Evolutionary conservation across 2,329 filamentous ascomycete genomes (phyloP).

Genomic region (Exophiala viscosa): DNA sequence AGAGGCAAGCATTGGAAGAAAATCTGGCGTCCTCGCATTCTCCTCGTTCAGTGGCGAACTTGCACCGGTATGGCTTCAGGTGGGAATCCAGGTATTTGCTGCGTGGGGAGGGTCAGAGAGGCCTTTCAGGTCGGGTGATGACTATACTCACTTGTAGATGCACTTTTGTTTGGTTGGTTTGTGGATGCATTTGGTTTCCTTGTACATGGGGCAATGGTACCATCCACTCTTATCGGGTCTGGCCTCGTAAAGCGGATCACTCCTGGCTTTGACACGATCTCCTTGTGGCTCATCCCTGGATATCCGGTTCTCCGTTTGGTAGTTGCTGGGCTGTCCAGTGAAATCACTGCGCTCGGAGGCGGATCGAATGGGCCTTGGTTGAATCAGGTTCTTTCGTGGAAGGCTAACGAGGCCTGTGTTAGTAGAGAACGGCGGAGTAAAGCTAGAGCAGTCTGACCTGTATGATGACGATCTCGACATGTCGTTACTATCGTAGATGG

Average conservation of each 20-base stretch:
- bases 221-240: slow-evolving; percentile 60
- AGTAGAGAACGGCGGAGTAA: neutral
- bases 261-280: slow-evolving; percentile 26
- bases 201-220: slow-evolving; percentile 87
- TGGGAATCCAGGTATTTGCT: slow-evolving; percentile 98
- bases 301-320: slow-evolving; percentile 4
- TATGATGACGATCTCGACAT: slow-evolving; percentile 5
- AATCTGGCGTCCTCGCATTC: slow-evolving; percentile 83
- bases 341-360: slow-evolving; percentile 23
- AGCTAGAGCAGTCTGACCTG: slow-evolving; percentile 14
- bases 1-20: slow-evolving; percentile 89
- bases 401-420: slow-evolving; percentile 6
- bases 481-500: slow-evolving; percentile 5
- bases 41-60: slow-evolving; percentile 52
- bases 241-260: slow-evolving; percentile 24
- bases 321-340: slow-evolving; percentile 8
- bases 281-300: slow-evolving; percentile 19
- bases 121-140: slow-evolving; percentile 6
- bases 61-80: slow-evolving; percentile 93
- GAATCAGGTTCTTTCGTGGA: slow-evolving; percentile 4
- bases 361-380: slow-evolving; percentile 26
- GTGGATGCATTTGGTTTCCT: slow-evolving; percentile 71
- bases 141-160: slow-evolving; percentile 83
- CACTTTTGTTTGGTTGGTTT: slow-evolving; percentile 95
- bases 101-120: slow-evolving; percentile 29